Evolutionary conservation across 73 alveolate genomes (phyloP).

Genomic region (Symbiodinium natans): DNA sequence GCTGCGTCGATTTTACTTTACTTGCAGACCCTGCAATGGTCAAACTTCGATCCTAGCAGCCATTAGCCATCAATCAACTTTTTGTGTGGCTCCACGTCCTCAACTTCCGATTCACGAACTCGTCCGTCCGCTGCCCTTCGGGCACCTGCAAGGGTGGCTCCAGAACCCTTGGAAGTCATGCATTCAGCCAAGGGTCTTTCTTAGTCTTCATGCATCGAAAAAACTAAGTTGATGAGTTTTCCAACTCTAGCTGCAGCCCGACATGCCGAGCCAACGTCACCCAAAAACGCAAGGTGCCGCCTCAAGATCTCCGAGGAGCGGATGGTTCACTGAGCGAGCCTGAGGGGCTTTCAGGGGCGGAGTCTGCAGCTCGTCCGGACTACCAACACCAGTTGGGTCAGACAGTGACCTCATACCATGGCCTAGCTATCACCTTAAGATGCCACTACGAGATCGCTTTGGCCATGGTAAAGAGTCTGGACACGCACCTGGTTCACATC

Average conservation of each 20-base stretch:
- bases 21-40: too few species aligned
- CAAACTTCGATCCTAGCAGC: too few species aligned
- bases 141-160: neutral
- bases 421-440: too few species aligned
- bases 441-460: neutral
- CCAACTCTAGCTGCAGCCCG: neutral
- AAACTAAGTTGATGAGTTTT: neutral
- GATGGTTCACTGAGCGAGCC: neutral
- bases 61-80: too few species aligned
- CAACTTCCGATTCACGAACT: slow-evolving; percentile 52
- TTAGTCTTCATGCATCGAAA: neutral
- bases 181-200: neutral
- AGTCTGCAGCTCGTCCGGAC: neutral
- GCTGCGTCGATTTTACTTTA: too few species aligned
- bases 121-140: slow-evolving; percentile 16
- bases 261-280: neutral
- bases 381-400: too few species aligned
- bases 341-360: neutral
- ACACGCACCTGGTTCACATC: neutral
- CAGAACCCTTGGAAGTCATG: too few species aligned
- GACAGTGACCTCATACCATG: too few species aligned
- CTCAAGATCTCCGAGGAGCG: slow-evolving; percentile 4
- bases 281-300: neutral
- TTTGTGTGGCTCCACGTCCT: too few species aligned
- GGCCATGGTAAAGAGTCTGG: neutral